These are phyloP conservation scores for Tricholoma sp. DNA, from an alignment of 768 basidiomycete genomes.

Conservation along the genomic window DNA sequence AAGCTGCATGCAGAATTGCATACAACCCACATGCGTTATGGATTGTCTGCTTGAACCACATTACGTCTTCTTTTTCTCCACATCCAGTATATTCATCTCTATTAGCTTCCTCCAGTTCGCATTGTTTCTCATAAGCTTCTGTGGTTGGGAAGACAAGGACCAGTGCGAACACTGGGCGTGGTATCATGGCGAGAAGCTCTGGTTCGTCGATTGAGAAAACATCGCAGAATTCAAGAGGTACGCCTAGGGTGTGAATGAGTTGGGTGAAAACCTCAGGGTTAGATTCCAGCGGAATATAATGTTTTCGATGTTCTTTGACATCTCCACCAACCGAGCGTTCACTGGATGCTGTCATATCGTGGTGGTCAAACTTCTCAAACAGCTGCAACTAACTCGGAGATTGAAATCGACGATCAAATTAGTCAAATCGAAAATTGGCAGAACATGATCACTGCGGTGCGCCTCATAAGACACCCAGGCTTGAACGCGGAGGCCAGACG, in stretches of 20 bases:
- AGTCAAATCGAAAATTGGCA: too few relatives aligned
- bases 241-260: constrained; percentile 27
- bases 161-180: constrained; percentile 26
- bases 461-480: too few relatives aligned
- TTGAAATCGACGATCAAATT: too few relatives aligned
- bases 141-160: constrained; percentile 25
- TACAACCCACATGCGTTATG: constrained; percentile 34
- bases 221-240: constrained; percentile 28
- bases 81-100: constrained; percentile 22
- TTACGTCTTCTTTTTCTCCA: constrained; percentile 26
- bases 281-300: constrained; percentile 32
- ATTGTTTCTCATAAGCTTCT: constrained; percentile 16
- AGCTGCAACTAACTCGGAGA: too few relatives aligned
- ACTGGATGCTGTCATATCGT: too few relatives aligned
- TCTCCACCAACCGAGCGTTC: too few relatives aligned
- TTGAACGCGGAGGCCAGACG: too few relatives aligned
- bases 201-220: constrained; percentile 29
- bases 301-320: constrained; percentile 12
- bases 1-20: constrained; percentile 29
- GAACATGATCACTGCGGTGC: too few relatives aligned
- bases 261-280: constrained; percentile 32
- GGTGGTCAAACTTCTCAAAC: too few relatives aligned
- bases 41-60: constrained; percentile 35
- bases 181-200: constrained; percentile 27
- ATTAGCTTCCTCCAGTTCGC: constrained; percentile 17